Evolutionary conservation across 768 basidiomycete genomes (phyloP).

Genomic region (Tricholomella constricta): DNA sequence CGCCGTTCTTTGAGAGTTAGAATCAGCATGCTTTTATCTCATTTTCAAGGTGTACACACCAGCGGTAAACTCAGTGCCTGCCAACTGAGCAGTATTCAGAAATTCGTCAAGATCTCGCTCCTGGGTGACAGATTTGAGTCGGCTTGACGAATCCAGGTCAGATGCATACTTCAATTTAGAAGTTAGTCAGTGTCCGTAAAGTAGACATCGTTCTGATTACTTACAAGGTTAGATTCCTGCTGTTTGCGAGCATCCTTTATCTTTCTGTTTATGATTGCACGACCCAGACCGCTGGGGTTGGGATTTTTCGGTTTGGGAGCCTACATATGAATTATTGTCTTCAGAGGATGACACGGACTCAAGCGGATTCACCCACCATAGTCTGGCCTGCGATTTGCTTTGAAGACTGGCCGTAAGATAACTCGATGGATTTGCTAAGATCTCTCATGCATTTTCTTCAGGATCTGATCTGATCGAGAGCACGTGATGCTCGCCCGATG

Average conservation of each 20-base stretch:
- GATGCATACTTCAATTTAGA: conserved; percentile 62
- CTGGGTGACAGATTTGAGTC: conserved; percentile 91
- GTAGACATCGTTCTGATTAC: conserved; percentile 21
- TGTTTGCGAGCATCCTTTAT: conserved; percentile 69
- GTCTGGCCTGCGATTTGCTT: background rate
- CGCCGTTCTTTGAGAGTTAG: conserved; percentile 59
- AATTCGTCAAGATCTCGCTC: conserved; percentile 96
- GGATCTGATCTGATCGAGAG: background rate
- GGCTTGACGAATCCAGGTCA: conserved; percentile 66
- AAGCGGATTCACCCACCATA: background rate
- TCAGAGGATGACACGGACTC: background rate
- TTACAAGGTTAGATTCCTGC: conserved; percentile 68
- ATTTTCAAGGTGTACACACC: conserved; percentile 48
- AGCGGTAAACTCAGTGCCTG: conserved; percentile 94
- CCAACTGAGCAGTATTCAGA: conserved; percentile 90
- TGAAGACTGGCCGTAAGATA: no score
- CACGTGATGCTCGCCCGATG: background rate
- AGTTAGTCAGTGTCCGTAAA: conserved; percentile 6
- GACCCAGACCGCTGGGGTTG: conserved; percentile 84
- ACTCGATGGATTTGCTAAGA: no score
- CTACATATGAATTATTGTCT: conserved; percentile 28
- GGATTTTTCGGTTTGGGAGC: conserved; percentile 59
- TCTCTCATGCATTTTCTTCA: background rate
- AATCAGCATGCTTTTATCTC: conserved; percentile 1
- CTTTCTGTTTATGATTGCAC: conserved; percentile 93